Evolutionary conservation across 129 eudicot species (phyloP), one percentile per base, ranked within the genome.

Genomic region (Gnaphalium uliginosum): DNA sequence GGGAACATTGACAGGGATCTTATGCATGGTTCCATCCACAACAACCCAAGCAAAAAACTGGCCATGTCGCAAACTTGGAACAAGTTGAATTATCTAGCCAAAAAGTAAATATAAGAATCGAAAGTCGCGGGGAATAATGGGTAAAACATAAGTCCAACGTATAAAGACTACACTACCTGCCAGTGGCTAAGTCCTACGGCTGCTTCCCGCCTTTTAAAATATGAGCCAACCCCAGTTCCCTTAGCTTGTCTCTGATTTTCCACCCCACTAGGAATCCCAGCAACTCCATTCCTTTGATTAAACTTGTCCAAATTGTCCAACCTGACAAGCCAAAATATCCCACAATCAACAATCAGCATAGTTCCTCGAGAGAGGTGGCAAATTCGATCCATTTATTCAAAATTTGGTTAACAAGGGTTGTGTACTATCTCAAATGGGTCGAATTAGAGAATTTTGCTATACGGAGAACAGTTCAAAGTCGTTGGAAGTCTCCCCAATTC

Each of bases 1-100:
- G n/a, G 99, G 92, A 30, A 95, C 95, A 61, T 63, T 81, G 46
- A 95, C 70, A 61, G 96, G 92, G 69, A 95, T 82, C 78, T 91
- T 95, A 76, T 78, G 86, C 99, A 95, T 95, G 37, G 63, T 43
- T 86, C 97, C 97, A 61, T 86, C 90, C 22, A 87, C 92, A 68
- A 92, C 90, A 43, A 83, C 86, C 99, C 99, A 95, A 10, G 95
- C 99, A 37, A 81, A 89, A 84, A 85, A 87, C 56, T 83, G 94
- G 37, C 99, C 99, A 61, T 39, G 85, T 78, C 82, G 82, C 59
- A 84, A 75, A 80, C 90, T 91, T 29, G 97, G 89, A 67, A 82
- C 86, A 58, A 95, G 80, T 88, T 95, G 99, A 78, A 95, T 84
- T 77, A 95, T 91, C 99, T 95, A 89, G 68, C 39, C 50, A 33